Percentiles rank a stretch among this genome's conserved stretches.
Conservation (phyloP, 148 eudicot genomes). For the Silene conica region DNA sequence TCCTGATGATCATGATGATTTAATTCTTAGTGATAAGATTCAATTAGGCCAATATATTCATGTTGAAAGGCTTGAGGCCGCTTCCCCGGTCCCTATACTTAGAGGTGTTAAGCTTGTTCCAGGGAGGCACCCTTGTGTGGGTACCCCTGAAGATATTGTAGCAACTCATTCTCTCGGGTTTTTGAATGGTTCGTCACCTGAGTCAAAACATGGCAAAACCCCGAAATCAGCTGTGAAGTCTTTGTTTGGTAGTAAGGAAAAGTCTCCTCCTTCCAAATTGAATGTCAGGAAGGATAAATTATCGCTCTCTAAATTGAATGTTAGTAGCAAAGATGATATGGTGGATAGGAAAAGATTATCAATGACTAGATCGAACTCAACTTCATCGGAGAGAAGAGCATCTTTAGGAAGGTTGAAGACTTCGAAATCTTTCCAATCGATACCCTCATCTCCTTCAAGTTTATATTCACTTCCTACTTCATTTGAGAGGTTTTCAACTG, state of each 20-base stretch:
- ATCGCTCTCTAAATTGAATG: constrained; percentile 33
- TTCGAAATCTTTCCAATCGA: constrained; percentile 54
- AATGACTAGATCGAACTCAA: constrained; percentile 58
- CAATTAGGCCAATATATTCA: constrained; percentile 90
- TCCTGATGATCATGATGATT: constrained; percentile 84
- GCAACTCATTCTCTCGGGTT: constrained; percentile 73
- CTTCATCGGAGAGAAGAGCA: constrained; percentile 52
- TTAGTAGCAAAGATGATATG: constrained; percentile 40
- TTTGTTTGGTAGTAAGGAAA: constrained; percentile 37
- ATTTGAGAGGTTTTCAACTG: constrained; percentile 73
- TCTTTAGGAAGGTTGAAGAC: constrained; percentile 41
- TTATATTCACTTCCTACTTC: constrained; percentile 75
- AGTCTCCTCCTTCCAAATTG: constrained; percentile 35
- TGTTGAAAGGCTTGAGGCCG: constrained; percentile 71
- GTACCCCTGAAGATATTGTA: constrained; percentile 84
- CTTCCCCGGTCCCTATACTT: constrained; percentile 79
- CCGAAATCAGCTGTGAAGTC: constrained; percentile 38
- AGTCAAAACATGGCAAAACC: constrained; percentile 41
- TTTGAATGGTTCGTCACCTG: constrained; percentile 40
- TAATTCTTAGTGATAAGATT: constrained; percentile 76
- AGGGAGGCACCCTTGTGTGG: constrained; percentile 84
- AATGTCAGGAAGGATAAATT: constrained; percentile 36
- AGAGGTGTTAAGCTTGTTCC: constrained; percentile 77
- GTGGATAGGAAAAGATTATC: constrained; percentile 33
- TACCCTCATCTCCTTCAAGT: constrained; percentile 81